Conservation (phyloP, 2,329 filamentous ascomycete genomes). For the Colletotrichum falcatum region DNA sequence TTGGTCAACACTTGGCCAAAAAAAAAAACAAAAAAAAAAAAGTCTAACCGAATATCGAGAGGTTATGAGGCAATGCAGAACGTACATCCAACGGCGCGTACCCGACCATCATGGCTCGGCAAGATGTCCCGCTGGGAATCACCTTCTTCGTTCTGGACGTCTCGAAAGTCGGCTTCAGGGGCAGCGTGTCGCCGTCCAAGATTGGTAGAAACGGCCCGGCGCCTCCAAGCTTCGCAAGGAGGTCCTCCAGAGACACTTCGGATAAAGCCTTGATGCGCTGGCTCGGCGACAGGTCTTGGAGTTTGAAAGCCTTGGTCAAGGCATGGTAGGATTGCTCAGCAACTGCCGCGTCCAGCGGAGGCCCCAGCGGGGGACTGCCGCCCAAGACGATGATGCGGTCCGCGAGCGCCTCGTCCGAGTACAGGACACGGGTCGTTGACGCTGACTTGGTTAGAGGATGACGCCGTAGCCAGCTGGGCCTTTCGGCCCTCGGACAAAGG, state of each 20-base stretch:
- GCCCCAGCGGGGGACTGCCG: not conserved
- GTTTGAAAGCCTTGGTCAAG: constrained; percentile 5
- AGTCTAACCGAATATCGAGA: not conserved
- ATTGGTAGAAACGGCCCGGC: constrained; percentile 9
- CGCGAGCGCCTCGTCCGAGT: constrained; percentile 1
- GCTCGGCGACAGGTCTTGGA: not conserved
- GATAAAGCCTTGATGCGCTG: constrained; percentile 2
- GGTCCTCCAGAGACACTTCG: not conserved
- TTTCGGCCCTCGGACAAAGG: no score
- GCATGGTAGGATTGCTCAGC: constrained; percentile 5
- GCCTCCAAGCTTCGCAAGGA: not conserved
- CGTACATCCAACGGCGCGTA: constrained; percentile 12
- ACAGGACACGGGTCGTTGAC: constrained; percentile 13
- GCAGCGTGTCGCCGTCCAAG: constrained; percentile 12
- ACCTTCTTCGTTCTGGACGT: not conserved
- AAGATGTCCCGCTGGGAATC: constrained; percentile 2
- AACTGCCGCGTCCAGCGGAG: not conserved
- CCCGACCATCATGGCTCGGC: constrained; percentile 9
- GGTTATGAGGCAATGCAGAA: not conserved
- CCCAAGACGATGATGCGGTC: not conserved
- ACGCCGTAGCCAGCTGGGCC: not conserved
- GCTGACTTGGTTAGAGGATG: not conserved
- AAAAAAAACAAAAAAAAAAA: no score
- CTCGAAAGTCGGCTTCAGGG: constrained; percentile 10
- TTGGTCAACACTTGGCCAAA: no score